A percentile compares a stretch with the other conserved stretches of the same genome.
Conservation (phyloP, 441 rosid species). For the Omphalea diandra region DNA sequence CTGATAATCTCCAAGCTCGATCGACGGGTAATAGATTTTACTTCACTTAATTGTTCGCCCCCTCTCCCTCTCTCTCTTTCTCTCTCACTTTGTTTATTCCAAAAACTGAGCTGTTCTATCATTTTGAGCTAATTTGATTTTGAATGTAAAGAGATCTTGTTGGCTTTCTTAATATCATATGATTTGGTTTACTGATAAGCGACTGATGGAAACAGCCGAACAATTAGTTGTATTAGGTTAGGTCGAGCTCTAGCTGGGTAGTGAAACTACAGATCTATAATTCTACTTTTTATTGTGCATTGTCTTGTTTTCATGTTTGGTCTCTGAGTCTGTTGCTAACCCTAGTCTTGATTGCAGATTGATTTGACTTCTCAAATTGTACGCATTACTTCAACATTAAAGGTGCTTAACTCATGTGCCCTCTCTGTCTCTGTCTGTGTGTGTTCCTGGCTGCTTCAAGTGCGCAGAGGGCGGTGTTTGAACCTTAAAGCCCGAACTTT, state of each 20-base stretch:
- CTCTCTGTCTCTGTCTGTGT: neutral
- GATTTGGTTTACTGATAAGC: neutral
- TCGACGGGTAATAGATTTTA: constrained; percentile 80
- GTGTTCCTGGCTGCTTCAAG: neutral
- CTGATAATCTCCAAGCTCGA: constrained; percentile 84
- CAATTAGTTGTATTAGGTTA: neutral
- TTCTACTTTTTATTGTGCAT: constrained; percentile 6
- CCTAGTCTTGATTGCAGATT: constrained; percentile 50
- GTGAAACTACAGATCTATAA: no score
- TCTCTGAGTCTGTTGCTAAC: neutral
- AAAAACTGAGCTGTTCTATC: neutral
- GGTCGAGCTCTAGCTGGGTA: neutral
- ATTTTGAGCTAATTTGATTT: constrained; percentile 1
- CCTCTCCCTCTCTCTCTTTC: no score
- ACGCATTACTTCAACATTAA: constrained; percentile 63
- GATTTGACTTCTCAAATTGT: constrained; percentile 80
- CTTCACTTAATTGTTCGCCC: neutral
- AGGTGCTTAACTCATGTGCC: constrained; percentile 46
- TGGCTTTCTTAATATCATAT: neutral
- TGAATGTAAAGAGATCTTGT: constrained; percentile 2
- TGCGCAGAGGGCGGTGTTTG: neutral
- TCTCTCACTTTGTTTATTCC: neutral
- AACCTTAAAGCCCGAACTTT: neutral
- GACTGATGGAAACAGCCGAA: neutral
- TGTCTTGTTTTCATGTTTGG: neutral